Evolutionary conservation across 148 eudicot species (phyloP).

Genomic region (Fallopia convolvulus): DNA sequence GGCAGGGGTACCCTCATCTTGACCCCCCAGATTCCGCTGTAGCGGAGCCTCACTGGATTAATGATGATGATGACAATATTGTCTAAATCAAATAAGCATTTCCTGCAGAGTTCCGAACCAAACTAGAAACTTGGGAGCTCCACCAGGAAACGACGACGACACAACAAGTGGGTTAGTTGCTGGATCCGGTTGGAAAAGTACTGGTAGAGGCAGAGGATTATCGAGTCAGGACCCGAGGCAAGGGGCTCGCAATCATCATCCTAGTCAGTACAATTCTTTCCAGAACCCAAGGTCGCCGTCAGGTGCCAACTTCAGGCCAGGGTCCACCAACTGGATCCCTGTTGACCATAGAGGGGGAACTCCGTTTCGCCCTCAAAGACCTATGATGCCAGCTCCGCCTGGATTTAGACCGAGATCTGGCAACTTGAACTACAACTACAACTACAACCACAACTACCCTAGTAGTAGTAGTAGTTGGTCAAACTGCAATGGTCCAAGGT

Average conservation of each 20-base stretch:
- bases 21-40: too few species aligned
- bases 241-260: background rate
- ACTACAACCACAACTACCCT: background rate
- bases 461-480: background rate
- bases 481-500: background rate
- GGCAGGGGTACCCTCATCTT: too few species aligned
- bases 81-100: background rate
- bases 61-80: background rate
- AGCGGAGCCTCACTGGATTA: too few species aligned
- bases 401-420: background rate
- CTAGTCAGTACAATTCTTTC: background rate
- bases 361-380: background rate
- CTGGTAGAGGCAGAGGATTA: background rate
- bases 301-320: background rate
- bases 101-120: background rate
- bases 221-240: background rate
- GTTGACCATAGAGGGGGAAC: background rate
- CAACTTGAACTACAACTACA: background rate
- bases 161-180: background rate
- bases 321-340: background rate
- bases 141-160: background rate
- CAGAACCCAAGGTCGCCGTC: background rate
- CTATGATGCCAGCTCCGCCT: background rate
- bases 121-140: slow-evolving; percentile 4
- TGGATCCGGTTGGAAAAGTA: background rate